Evolutionary conservation across 352 stramenopile species (phyloP).

Genomic region (Phytopythium kandeliae): DNA sequence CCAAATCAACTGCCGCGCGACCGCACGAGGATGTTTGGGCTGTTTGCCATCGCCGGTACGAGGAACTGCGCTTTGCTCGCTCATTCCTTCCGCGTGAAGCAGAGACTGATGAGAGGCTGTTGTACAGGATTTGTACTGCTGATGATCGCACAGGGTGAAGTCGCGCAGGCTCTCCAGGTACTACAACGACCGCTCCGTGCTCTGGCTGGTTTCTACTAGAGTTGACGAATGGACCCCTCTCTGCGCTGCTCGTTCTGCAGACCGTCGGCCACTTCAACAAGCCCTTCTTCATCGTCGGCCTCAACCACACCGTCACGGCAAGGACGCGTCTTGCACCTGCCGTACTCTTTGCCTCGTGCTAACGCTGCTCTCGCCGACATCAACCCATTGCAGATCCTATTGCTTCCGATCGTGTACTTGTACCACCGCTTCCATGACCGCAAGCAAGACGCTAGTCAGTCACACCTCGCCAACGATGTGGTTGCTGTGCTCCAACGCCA

Average conservation of each 20-base stretch:
- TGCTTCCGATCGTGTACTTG: conserved; percentile 28
- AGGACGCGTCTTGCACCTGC: no score
- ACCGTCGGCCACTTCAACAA: conserved; percentile 23
- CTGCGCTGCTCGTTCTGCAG: not conserved
- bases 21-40: not conserved
- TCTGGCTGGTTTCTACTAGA: not conserved
- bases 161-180: conserved; percentile 3
- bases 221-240: not conserved
- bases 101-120: not conserved
- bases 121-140: not conserved
- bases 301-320: conserved; percentile 42
- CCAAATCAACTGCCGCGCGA: not conserved
- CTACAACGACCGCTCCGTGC: no score
- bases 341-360: no score
- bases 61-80: not conserved
- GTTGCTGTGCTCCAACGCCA: conserved; percentile 21
- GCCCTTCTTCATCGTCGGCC: conserved; percentile 53
- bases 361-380: conserved; percentile 2
- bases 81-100: no score
- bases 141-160: not conserved
- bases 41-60: not conserved
- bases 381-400: conserved; percentile 19
- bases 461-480: conserved; percentile 4
- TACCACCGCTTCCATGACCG: conserved; percentile 25
- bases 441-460: conserved; percentile 4